phyloP scores from a whole-genome alignment of 805 yeast genomes.

The Ogataea glucozyma region DNA sequence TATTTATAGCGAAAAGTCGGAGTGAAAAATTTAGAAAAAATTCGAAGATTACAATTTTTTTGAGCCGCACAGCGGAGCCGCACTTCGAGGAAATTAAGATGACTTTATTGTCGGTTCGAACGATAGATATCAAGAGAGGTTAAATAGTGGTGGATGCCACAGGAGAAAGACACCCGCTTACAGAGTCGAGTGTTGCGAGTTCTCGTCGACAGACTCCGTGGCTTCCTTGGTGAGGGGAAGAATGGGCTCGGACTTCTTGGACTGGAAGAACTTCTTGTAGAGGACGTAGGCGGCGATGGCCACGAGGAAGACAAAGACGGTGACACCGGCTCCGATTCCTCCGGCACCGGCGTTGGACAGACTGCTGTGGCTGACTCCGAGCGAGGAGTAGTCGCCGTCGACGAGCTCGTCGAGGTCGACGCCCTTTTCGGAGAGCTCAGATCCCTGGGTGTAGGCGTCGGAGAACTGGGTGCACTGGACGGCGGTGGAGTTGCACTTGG shows the following conservation, averaged over 20 bases:
- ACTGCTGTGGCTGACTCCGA: constrained; percentile 22
- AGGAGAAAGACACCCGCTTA: background rate
- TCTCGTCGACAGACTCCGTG: constrained; percentile 4
- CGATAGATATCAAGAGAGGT: too few species aligned
- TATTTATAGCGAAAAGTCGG: background rate
- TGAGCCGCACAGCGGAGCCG: too few species aligned
- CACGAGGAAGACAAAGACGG: constrained; percentile 42
- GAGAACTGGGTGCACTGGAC: constrained; percentile 39
- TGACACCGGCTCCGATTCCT: constrained; percentile 56
- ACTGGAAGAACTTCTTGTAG: background rate
- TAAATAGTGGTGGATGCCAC: too few species aligned
- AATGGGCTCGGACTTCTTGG: constrained; percentile 1
- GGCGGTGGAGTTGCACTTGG: constrained; percentile 35
- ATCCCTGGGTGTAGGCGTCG: constrained; percentile 34
- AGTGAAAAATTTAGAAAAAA: background rate
- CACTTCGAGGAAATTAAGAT: too few species aligned
- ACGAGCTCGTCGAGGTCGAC: constrained; percentile 32
- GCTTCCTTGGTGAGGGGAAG: constrained; percentile 5
- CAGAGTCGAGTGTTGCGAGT: constrained; percentile 6
- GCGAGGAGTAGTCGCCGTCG: constrained; percentile 31
- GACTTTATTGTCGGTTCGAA: too few species aligned
- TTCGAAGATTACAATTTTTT: background rate
- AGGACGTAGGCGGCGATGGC: constrained; percentile 34
- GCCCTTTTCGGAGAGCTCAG: constrained; percentile 32
- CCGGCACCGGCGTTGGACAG: constrained; percentile 46